Percentiles rank a stretch among this genome's conserved stretches.
These are phyloP conservation scores for Fusarium sp. DNA, from an alignment of 2,329 filamentous ascomycete species.

Conservation along the genomic window DNA sequence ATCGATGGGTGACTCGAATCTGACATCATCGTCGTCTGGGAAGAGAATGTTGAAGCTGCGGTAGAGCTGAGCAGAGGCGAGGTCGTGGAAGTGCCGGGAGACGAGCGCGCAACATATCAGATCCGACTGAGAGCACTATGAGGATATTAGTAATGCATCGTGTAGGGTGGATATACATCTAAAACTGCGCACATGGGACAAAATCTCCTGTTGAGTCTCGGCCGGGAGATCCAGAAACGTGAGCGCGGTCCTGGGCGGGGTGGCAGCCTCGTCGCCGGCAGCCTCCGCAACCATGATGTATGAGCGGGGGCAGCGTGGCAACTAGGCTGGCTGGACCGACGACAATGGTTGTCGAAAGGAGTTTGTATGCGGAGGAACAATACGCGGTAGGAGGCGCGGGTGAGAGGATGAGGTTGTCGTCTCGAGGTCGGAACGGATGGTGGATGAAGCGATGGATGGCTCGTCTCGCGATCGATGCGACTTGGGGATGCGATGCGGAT, in stretches of 20 bases:
- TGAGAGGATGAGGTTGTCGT: not conserved
- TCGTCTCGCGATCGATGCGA: conserved; percentile 33
- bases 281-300: conserved; percentile 52
- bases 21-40: conserved; percentile 67
- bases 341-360: conserved; percentile 2
- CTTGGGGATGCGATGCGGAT: conserved; percentile 25
- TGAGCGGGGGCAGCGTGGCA: conserved; percentile 38
- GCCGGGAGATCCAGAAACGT: conserved; percentile 58
- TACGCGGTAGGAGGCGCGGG: not conserved
- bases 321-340: conserved; percentile 17
- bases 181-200: conserved; percentile 57
- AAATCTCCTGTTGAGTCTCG: conserved; percentile 63
- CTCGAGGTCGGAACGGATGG: not conserved
- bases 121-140: conserved; percentile 63
- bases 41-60: conserved; percentile 71
- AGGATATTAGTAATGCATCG: conserved; percentile 10
- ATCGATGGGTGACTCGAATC: conserved; percentile 66
- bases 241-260: conserved; percentile 36
- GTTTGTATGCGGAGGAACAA: not conserved
- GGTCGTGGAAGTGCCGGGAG: conserved; percentile 67
- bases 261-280: conserved; percentile 46
- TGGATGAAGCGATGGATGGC: conserved; percentile 20
- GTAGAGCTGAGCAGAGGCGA: conserved; percentile 70
- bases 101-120: conserved; percentile 70
- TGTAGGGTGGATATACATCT: not conserved